Evolutionary conservation across 2,329 filamentous ascomycete species (phyloP).

Genomic region (Arthrobotrys conoides): DNA sequence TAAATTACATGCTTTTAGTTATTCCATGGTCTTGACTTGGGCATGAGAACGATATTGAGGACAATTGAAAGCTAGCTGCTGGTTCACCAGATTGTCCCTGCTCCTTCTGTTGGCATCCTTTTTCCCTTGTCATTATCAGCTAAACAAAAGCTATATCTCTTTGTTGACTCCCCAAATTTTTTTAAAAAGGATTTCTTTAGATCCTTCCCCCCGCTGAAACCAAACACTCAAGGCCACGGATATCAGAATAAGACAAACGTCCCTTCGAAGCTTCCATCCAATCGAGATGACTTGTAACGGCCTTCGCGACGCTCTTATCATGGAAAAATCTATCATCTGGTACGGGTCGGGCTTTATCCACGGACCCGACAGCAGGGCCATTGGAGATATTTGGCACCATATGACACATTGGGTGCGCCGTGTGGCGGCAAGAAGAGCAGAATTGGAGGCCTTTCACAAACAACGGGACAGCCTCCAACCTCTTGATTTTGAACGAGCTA

Average conservation of each 20-base stretch:
- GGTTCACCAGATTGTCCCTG: not conserved
- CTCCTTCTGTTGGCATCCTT: too few relatives aligned
- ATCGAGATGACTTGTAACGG: conserved; percentile 13
- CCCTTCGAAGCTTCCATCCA: not conserved
- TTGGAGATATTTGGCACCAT: conserved; percentile 11
- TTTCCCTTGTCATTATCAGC: too few relatives aligned
- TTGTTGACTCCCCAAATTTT: too few relatives aligned
- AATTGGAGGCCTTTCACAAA: not conserved
- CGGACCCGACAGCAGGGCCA: not conserved
- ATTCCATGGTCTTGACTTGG: not conserved
- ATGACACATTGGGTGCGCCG: conserved; percentile 6
- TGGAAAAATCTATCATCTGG: conserved; percentile 4
- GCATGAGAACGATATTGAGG: not conserved
- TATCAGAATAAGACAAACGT: not conserved
- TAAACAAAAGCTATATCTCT: too few relatives aligned
- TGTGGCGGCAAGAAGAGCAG: conserved; percentile 2
- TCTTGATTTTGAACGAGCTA: not conserved
- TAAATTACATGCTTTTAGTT: not conserved
- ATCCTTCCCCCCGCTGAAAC: too few relatives aligned
- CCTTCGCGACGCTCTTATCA: not conserved
- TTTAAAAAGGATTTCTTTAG: too few relatives aligned
- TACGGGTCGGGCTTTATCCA: not conserved
- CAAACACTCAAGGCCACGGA: not conserved
- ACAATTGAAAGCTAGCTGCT: not conserved
- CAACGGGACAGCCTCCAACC: conserved; percentile 3